Conservation (phyloP, 495 filamentous ascomycete species). For the Hypomontagnella submonticulosa region DNA sequence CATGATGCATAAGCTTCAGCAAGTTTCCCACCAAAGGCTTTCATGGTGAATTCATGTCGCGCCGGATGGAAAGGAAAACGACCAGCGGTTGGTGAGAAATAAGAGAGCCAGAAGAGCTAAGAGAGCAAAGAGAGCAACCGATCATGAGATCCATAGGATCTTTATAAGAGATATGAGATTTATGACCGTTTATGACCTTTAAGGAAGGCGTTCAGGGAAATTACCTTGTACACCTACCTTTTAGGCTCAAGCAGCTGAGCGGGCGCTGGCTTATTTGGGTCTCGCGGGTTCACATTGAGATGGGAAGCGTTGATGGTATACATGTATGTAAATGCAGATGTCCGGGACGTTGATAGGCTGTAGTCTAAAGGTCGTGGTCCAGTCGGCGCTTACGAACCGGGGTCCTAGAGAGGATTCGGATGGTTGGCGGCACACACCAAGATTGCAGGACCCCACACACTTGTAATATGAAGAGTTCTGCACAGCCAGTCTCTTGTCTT, state of each 20-base stretch:
- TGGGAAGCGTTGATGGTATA: slow-evolving; percentile 46
- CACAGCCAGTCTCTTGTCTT: slow-evolving; percentile 61
- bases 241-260: slow-evolving; percentile 50
- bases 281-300: slow-evolving; percentile 40
- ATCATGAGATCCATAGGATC: slow-evolving; percentile 42
- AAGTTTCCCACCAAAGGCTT: slow-evolving; percentile 53
- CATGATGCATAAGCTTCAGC: slow-evolving; percentile 54
- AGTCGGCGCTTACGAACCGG: slow-evolving; percentile 64
- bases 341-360: slow-evolving; percentile 59
- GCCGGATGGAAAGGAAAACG: slow-evolving; percentile 40
- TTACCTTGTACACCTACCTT: slow-evolving; percentile 42
- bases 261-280: slow-evolving; percentile 41
- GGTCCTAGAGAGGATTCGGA: slow-evolving; percentile 57
- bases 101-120: slow-evolving; percentile 23
- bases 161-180: slow-evolving; percentile 15
- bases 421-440: slow-evolving; percentile 60
- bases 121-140: slow-evolving; percentile 47
- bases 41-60: slow-evolving; percentile 51
- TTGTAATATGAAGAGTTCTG: slow-evolving; percentile 56
- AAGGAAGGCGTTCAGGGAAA: slow-evolving; percentile 39
- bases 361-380: slow-evolving; percentile 52
- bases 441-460: slow-evolving; percentile 54
- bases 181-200: slow-evolving; percentile 8
- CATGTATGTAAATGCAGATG: slow-evolving; percentile 47
- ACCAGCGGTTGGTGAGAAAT: slow-evolving; percentile 45